Base-by-base conservation (phyloP, 2,329 filamentous ascomycete species). In the Microsporum audouinii region DNA sequence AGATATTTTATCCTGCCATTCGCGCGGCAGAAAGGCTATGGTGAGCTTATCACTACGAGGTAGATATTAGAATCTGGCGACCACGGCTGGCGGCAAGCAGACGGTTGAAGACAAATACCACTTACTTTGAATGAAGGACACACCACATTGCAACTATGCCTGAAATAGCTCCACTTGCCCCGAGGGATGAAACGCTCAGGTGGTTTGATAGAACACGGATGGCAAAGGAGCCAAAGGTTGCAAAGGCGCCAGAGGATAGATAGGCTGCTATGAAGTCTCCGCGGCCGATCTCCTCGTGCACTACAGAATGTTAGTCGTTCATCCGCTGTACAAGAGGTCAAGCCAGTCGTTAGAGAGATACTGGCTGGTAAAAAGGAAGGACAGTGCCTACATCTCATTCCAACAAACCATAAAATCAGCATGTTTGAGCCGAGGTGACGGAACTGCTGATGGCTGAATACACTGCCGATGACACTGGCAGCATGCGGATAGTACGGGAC, bases 371-470 rank as follows among this genome's bases (percentile, higher is more conserved):
- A 5, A n/a, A 36, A 5, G 7, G 36, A 4, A 41, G 8, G 4
- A 43, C 36, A 38, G 33, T 7, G 68, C 71, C 70, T 70, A 78
- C 77, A 71, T 62, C 73, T 72, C 39, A 78, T 77, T 1, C 82
- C 83, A 60, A 84, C 77, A 60, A 83, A 72, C 71, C 76, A 79
- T 34, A 86, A 68, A 33, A 78, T 73, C 57, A 79, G 66, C 75
- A 84, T 80, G 67, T 86, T 86, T 10, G 71, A 70, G 23, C 75
- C 70, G 3, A 83, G 67, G 69, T 86, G 84, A 53, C 69, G 69
- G 59, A 79, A 68, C 5, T 75, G 73, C 57, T 84, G 78, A 70
- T 86, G 84, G 61, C 79, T 81, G 71, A 85, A 84, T 8, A 78
- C 71, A 66, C 79, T 81, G 17, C 80, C 78, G 3, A 86, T 64